Percentiles rank a stretch among this genome's conserved stretches.
phyloP scores from a whole-genome alignment of 257 asterid species.

The Datura wrightii region DNA sequence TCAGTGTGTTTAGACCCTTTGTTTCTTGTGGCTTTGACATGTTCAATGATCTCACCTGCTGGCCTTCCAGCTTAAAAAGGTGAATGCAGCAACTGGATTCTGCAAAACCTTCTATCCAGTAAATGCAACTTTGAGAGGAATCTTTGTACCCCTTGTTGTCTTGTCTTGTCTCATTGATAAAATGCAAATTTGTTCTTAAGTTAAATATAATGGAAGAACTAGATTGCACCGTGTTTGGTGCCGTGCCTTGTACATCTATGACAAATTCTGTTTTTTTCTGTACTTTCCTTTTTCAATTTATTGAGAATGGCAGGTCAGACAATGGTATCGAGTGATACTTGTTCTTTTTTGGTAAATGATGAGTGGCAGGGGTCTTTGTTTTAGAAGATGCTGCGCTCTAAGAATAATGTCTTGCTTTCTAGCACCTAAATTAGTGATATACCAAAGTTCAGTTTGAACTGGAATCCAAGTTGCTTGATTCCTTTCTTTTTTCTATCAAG shows the following conservation, averaged over 20 bases:
- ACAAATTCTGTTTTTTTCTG: not conserved
- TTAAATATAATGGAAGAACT: conserved; percentile 11
- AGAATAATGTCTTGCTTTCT: not conserved
- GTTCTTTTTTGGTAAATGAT: not conserved
- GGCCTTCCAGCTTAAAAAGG: conserved; percentile 21
- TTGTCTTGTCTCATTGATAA: conserved; percentile 29
- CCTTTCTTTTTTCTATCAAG: no score
- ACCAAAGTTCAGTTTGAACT: not conserved
- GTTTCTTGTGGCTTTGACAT: not conserved
- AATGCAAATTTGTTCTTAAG: not conserved
- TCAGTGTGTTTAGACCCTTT: conserved; percentile 24
- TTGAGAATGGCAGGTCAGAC: not conserved
- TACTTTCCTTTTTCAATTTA: not conserved
- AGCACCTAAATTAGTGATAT: not conserved
- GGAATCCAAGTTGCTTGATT: not conserved
- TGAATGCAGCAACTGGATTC: conserved; percentile 33
- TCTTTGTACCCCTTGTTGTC: conserved; percentile 27
- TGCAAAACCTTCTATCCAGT: conserved; percentile 25
- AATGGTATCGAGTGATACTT: not conserved
- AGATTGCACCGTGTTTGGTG: not conserved
- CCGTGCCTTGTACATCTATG: not conserved
- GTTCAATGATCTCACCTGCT: conserved; percentile 21
- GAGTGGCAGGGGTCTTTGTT: not conserved
- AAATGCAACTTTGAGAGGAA: conserved; percentile 31
- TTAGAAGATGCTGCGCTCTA: not conserved